Conservation (phyloP, 31 red algal species). For the Porphyra umbilicalis region DNA sequence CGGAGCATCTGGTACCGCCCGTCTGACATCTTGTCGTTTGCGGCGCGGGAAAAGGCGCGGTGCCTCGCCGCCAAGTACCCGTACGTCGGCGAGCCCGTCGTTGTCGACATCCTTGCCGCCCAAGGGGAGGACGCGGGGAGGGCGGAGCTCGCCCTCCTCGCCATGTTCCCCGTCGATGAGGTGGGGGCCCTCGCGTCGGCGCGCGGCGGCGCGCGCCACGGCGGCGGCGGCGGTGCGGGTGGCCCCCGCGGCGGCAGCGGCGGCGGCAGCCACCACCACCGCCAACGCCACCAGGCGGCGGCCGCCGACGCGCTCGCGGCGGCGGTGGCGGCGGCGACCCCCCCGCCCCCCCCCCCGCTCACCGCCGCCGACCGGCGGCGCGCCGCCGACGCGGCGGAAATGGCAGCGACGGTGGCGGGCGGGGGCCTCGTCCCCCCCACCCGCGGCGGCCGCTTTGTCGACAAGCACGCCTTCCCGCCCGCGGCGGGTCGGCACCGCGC, state of each 20-base stretch:
- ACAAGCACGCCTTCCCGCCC: neutral
- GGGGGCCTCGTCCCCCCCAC: neutral
- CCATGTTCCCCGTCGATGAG: neutral
- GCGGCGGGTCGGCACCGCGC: neutral
- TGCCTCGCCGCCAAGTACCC: neutral
- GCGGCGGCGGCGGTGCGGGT: neutral
- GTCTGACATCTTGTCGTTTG: neutral
- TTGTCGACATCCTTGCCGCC: neutral
- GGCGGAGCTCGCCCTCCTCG: neutral
- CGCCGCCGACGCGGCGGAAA: neutral
- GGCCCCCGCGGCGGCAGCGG: neutral
- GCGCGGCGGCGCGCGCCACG: neutral
- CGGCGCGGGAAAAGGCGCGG: neutral
- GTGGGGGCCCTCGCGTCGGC: neutral
- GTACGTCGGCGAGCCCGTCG: neutral
- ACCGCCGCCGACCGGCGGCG: neutral
- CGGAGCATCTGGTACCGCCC: neutral
- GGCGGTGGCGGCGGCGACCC: neutral
- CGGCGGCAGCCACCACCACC: neutral
- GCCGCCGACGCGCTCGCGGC: neutral
- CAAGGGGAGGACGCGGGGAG: neutral
- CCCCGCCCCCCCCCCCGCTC: neutral
- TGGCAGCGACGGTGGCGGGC: neutral
- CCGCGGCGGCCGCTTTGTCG: neutral
- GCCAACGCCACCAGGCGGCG: neutral